Conservation (phyloP, 805 yeast species). For the Yarrowia deformans region DNA sequence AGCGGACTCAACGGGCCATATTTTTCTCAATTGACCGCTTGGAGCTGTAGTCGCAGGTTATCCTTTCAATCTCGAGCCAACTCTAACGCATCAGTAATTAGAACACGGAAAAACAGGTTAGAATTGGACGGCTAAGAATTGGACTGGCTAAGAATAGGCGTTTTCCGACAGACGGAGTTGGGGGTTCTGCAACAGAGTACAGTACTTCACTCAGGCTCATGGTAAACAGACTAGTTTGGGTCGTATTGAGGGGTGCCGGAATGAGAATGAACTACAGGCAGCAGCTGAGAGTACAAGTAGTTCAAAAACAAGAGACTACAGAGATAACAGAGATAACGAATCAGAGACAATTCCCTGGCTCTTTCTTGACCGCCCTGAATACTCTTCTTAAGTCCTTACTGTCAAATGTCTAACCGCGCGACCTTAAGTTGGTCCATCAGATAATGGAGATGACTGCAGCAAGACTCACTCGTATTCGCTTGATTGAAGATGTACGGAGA, state of each 20-base stretch:
- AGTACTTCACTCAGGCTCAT: neutral
- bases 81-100: neutral
- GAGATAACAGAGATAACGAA: neutral
- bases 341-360: neutral
- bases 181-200: neutral
- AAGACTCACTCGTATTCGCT: too few relatives aligned
- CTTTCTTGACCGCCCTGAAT: neutral
- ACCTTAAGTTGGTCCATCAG: neutral
- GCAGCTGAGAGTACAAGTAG: too few relatives aligned
- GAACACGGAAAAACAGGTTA: conserved; percentile 22
- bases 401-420: neutral
- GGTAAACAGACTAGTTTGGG: neutral
- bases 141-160: conserved; percentile 2
- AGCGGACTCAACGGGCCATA: neutral
- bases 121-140: neutral
- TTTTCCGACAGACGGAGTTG: neutral
- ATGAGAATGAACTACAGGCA: too few relatives aligned
- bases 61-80: neutral
- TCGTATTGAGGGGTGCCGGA: neutral
- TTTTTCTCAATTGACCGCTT: neutral
- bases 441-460: too few relatives aligned
- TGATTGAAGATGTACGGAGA: too few relatives aligned
- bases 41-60: too few relatives aligned
- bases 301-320: too few relatives aligned
- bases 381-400: neutral